Evolutionary conservation across 176 grass and related monocot genomes (phyloP).

Genomic region (Typha latifolia): DNA sequence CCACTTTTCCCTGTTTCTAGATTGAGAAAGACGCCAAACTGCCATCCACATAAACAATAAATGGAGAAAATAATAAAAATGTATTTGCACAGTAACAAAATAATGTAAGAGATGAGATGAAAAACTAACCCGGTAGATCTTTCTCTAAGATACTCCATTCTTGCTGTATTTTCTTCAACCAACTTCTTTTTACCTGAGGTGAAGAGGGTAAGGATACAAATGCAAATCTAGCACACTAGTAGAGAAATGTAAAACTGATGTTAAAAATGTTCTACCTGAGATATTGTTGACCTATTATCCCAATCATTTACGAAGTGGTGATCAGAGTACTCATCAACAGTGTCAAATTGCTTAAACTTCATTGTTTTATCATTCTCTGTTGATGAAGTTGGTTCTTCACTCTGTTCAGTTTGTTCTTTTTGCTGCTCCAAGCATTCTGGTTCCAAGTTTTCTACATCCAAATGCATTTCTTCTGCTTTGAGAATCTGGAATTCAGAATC

Average conservation of each 20-base stretch:
- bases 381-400: constrained; percentile 27
- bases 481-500: constrained; percentile 47
- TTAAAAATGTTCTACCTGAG: background rate
- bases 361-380: constrained; percentile 30
- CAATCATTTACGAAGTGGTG: constrained; percentile 54
- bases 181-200: constrained; percentile 68
- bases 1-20: background rate
- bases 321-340: constrained; percentile 59
- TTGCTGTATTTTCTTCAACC: constrained; percentile 82
- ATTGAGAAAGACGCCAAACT: no score
- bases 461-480: constrained; percentile 32
- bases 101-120: constrained; percentile 10
- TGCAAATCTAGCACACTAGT: background rate
- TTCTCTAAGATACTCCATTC: constrained; percentile 85
- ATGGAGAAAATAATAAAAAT: no score
- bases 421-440: constrained; percentile 19
- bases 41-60: no score
- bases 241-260: background rate
- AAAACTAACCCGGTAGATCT: constrained; percentile 51
- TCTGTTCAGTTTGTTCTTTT: constrained; percentile 10
- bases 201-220: constrained; percentile 3
- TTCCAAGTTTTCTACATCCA: constrained; percentile 26
- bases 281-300: background rate
- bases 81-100: background rate
- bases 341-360: constrained; percentile 55